Base-by-base conservation (phyloP, 2,329 filamentous ascomycete species). In the Aspergillus latus region DNA sequence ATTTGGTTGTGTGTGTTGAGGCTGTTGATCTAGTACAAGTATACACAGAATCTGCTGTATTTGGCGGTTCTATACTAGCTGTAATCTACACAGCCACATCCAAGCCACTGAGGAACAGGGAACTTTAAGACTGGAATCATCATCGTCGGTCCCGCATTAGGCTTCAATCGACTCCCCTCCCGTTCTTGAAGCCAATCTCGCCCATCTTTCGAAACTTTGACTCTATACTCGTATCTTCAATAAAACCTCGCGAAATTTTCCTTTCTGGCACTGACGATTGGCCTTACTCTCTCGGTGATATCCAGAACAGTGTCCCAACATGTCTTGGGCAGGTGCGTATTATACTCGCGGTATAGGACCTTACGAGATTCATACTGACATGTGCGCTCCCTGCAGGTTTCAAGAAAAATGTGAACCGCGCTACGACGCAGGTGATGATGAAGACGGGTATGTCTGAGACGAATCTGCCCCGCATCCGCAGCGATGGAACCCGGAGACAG, bases 391-490 rank as follows among this genome's bases (percentile, higher is more conserved):
- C 13, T 60, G 36, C 69, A 89, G 88, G 88, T 63, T 93, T 92
- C 80, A 92, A 94, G 81, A 96, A 96, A 77, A 95, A 95, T 86
- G 92, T 97, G 81, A 93, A 94, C 82, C 91, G 94, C 80, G 93
- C 93, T 69, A 97, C 93, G 77, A 99, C 95, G 79, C 92, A 97
- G 87, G 93, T 97, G 61, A 97, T 99, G 91, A 97, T 99, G 93
- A 99, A 99, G 84, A 96, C 92, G 56, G 90, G 88, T 89, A 75
- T 62, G 81, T 68, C 39, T 60, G 54, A 34, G 21, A 59, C 62
- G 57, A 61, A 62, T 9, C 45, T 59, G 48, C 54, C 59, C 56
- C 47, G 57, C 61, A 54, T 44, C 52, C 40, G 39, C 49, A 42
- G 48, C 42, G 37, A 46, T 50, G 42, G 21, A 42, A 48, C 15